Evolutionary conservation across 305 asterid genomes (phyloP).

Genomic region (Striga hermonthica): DNA sequence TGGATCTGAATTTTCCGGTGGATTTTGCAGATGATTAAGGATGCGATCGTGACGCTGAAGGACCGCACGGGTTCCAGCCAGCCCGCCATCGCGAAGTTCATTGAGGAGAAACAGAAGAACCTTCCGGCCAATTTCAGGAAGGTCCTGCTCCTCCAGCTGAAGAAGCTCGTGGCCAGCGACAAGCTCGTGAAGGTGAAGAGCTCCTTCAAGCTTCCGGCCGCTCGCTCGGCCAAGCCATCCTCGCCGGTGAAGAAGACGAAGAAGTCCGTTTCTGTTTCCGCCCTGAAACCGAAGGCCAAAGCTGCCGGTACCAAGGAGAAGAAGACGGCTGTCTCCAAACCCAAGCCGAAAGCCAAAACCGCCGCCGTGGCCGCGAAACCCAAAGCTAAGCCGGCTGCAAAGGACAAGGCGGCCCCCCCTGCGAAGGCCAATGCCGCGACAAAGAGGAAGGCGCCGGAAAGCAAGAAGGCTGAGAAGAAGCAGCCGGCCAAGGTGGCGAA

Average conservation of each 20-base stretch:
- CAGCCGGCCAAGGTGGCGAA: slow-evolving; percentile 44
- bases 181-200: slow-evolving; percentile 68
- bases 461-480: slow-evolving; percentile 41
- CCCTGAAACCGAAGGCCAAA: slow-evolving; percentile 38
- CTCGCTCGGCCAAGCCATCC: slow-evolving; percentile 38
- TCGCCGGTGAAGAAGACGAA: slow-evolving; percentile 34
- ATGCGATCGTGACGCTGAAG: slow-evolving; percentile 63
- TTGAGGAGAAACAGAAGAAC: slow-evolving; percentile 69
- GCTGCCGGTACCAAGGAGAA: slow-evolving; percentile 30
- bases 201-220: slow-evolving; percentile 66
- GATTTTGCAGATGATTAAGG: slow-evolving; percentile 62
- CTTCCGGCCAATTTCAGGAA: slow-evolving; percentile 70
- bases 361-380: slow-evolving; percentile 28
- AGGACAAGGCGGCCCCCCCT: slow-evolving; percentile 31
- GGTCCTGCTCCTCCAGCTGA: slow-evolving; percentile 69
- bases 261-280: slow-evolving; percentile 31
- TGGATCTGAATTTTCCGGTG: slow-evolving; percentile 26
- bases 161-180: slow-evolving; percentile 57
- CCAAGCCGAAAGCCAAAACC: slow-evolving; percentile 37
- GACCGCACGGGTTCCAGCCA: slow-evolving; percentile 87
- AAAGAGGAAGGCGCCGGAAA: slow-evolving; percentile 46
- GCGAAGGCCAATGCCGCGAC: slow-evolving; percentile 39
- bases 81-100: slow-evolving; percentile 66
- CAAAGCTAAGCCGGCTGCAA: slow-evolving; percentile 34
- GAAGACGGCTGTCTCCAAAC: not conserved